Evolutionary conservation across 192 early-diverging fungal genomes (phyloP), one percentile per base, ranked within the genome.

Genomic region (Rhizophagus clarus): DNA sequence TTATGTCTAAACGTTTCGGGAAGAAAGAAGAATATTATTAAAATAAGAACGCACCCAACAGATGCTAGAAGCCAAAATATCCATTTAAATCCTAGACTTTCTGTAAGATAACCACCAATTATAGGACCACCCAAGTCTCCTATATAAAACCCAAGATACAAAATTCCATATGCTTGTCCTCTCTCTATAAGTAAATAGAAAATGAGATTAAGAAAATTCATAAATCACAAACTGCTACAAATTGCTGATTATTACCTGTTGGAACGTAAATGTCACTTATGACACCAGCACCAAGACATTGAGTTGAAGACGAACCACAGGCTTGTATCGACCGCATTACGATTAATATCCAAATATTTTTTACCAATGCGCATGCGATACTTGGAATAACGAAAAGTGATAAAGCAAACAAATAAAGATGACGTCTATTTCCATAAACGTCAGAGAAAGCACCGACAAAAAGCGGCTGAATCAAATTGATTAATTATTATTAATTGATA

Each of bases 1-100:
- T 29, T 14, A 61, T 24, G 29, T 28, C 56, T 31, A 61, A 34
- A 61, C n/a, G 73, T 75, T 61, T 75, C 73, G 10, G 73, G 56
- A 61, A 75, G 28, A 22, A 75, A 75, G 20, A 77, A 34, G 26
- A 77, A 67, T 22, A 77, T 47, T 11, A 77, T 26, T 8, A 68
- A 9, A 40, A 77, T 6, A 9, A 80, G 51, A 3, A 49, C 2
- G 14, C 49, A 63, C 22, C 69, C 82, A 14, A 83, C 2, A 22
- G 85, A 80, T n/a, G 80, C 31, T 17, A 87, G 56, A 56, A 85
- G 64, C 86, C 86, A 85, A 76, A 85, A 87, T 22, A 81, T 87
- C 75, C 77, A 77, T 34, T 40, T 64, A 63, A 63, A 77, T 37
- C 63, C 63, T 31, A 77, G 12, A 68, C 8, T 24, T 77, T 67